These are phyloP conservation scores for Salisapilia sapeloensis DNA, from an alignment of 352 stramenopile species.

Conservation along the genomic window DNA sequence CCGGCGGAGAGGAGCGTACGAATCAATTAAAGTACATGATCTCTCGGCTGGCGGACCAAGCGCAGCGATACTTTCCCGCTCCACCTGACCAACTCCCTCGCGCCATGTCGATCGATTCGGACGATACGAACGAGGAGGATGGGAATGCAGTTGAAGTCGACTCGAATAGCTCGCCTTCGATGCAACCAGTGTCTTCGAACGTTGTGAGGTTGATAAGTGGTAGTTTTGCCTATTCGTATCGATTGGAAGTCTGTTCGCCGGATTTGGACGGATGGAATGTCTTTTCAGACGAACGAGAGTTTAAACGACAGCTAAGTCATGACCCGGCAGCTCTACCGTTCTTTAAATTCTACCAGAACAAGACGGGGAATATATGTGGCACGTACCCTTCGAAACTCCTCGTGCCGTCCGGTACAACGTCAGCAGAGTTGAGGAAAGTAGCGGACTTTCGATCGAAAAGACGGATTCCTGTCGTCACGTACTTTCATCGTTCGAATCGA, in stretches of 20 bases:
- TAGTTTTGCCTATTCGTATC: slow-evolving; percentile 55
- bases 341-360: slow-evolving; percentile 73
- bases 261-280: slow-evolving; percentile 63
- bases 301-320: slow-evolving; percentile 55
- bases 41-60: slow-evolving; percentile 26
- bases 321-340: slow-evolving; percentile 43
- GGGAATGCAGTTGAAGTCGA: slow-evolving; percentile 1
- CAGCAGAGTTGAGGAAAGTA: slow-evolving; percentile 41
- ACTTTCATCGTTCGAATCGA: slow-evolving; percentile 56
- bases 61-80: slow-evolving; percentile 23
- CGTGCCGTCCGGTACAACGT: slow-evolving; percentile 51
- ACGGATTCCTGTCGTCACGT: slow-evolving; percentile 74
- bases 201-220: slow-evolving; percentile 26
- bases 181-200: slow-evolving; percentile 5
- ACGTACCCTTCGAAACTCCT: slow-evolving; percentile 73
- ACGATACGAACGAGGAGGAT: background rate
- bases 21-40: slow-evolving; percentile 32
- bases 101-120: background rate
- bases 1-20: slow-evolving; percentile 28
- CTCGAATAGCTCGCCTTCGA: slow-evolving; percentile 6
- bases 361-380: slow-evolving; percentile 58
- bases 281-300: slow-evolving; percentile 55
- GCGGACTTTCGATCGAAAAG: slow-evolving; percentile 76
- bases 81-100: slow-evolving; percentile 3
- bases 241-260: slow-evolving; percentile 11